Evolutionary conservation across 2,329 filamentous ascomycete species (phyloP).

Genomic region (Monilinia laxa): DNA sequence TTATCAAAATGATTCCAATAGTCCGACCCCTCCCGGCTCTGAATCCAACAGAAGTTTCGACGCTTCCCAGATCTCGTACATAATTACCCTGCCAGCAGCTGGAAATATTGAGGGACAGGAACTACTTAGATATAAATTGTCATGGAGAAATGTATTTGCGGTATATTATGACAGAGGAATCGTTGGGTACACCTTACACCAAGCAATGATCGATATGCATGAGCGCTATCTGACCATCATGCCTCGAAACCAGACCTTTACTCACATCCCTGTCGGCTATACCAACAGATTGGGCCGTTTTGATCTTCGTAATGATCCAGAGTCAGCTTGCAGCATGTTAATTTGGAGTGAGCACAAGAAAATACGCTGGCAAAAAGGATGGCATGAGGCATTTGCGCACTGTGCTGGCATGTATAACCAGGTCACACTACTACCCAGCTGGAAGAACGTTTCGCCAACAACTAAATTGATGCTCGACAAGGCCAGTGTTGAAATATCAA

Average conservation of each 20-base stretch:
- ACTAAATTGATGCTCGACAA: conserved; percentile 63
- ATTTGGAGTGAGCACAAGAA: conserved; percentile 64
- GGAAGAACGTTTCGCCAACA: conserved; percentile 57
- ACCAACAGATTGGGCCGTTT: conserved; percentile 59
- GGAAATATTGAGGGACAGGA: conserved; percentile 49
- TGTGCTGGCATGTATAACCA: conserved; percentile 60
- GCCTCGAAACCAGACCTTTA: conserved; percentile 48
- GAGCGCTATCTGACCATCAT: conserved; percentile 58
- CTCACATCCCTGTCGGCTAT: conserved; percentile 51
- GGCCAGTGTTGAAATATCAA: conserved; percentile 59
- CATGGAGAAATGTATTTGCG: conserved; percentile 68
- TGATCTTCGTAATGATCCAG: conserved; percentile 61
- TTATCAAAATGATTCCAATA: background rate
- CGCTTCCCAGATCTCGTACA: conserved; percentile 52
- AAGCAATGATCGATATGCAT: conserved; percentile 63
- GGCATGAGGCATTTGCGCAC: conserved; percentile 66
- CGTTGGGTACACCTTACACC: conserved; percentile 62
- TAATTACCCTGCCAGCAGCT: conserved; percentile 63
- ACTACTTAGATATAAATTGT: conserved; percentile 59
- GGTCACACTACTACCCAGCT: conserved; percentile 56
- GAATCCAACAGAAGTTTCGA: conserved; percentile 20
- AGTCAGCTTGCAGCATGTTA: conserved; percentile 59
- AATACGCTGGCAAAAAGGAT: conserved; percentile 64
- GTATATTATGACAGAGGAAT: conserved; percentile 63
- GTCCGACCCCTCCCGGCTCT: conserved; percentile 12